Evolutionary conservation across 306 rosid genomes (phyloP), one percentile per base, ranked within the genome.

Genomic region (Sphenostylis stenocarpa): DNA sequence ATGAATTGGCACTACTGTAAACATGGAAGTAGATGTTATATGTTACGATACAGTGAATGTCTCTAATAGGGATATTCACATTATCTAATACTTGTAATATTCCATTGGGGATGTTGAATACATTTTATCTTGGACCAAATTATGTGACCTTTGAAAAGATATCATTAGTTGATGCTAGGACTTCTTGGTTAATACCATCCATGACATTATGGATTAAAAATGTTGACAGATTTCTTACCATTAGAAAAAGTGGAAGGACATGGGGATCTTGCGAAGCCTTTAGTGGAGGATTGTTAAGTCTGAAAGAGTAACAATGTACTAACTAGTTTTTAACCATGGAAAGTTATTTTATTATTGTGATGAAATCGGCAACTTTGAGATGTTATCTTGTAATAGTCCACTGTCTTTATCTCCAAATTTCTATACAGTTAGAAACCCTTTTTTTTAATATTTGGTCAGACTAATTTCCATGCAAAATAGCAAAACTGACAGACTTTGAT

Each of bases 401-500:
- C 20, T 56, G 62, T 72, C 8, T 39, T 71, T 64, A 80, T 57
- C 16, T 38, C 19, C 13, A 49, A 39, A 39, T 39, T 39, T 65
- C 12, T 2, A 43, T 20, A 53, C 67, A 19, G 58, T 51, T 52
- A 4, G n/a, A 24, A 12, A 39, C 4, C 20, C 56, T 33, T 13
- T 33, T 13, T 57, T 33, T 29, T 19, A 53, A 45, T 39, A 21
- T 52, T 69, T 78, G 38, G 19, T 44, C 28, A 26, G 38, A 36
- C 52, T 31, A 43, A 60, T 64, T 70, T 76, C 74, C 53, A 13
- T 57, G 20, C 55, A 19, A 31, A 62, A 75, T 70, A 24, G 56
- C 53, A 41, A 72, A 67, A 21, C 58, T 69, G 53, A 53, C 67
- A 76, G 74, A 33, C 80, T 52, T 67, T 38, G 34, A 82, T 68